Evolutionary conservation across 306 rosid genomes (phyloP).

Genomic region (Citrullus amarus): DNA sequence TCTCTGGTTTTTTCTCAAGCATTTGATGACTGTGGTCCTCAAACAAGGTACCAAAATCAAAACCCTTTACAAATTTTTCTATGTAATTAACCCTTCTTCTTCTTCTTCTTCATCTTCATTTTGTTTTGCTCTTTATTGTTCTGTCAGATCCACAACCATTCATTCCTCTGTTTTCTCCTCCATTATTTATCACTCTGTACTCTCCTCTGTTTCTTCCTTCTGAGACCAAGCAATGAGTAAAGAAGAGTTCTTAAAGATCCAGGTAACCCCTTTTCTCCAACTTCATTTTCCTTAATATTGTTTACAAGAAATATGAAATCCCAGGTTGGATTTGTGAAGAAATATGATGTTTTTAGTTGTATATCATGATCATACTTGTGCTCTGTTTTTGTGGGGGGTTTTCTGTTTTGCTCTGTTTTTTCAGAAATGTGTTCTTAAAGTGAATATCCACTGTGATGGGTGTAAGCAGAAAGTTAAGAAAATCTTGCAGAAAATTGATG

Average conservation of each 20-base stretch:
- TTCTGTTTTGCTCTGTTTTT: not conserved
- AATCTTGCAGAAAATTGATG: constrained; percentile 83
- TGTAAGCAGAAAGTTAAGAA: constrained; percentile 93
- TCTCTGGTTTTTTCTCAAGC: constrained; percentile 3
- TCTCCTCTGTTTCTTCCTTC: constrained; percentile 19
- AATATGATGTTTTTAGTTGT: not conserved
- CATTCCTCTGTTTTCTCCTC: not conserved
- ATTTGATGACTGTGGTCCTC: not conserved
- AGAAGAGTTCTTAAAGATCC: constrained; percentile 82
- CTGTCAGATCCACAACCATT: constrained; percentile 28
- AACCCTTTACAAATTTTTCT: constrained; percentile 11
- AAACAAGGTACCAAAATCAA: not conserved
- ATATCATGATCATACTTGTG: not conserved
- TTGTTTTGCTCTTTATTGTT: constrained; percentile 13
- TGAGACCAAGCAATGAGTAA: constrained; percentile 46
- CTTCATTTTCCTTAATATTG: not conserved
- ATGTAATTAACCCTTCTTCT: constrained; percentile 11
- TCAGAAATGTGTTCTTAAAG: constrained; percentile 96
- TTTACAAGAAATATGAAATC: not conserved
- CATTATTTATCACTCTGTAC: constrained; percentile 3
- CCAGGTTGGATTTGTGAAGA: not conserved
- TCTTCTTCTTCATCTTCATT: not conserved
- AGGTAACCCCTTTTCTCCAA: constrained; percentile 32
- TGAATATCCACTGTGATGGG: constrained; percentile 96
- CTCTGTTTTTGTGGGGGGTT: constrained; percentile 9